Base-by-base conservation (phyloP, 495 filamentous ascomycete genomes). In the Clohesyomyces aquaticus region DNA sequence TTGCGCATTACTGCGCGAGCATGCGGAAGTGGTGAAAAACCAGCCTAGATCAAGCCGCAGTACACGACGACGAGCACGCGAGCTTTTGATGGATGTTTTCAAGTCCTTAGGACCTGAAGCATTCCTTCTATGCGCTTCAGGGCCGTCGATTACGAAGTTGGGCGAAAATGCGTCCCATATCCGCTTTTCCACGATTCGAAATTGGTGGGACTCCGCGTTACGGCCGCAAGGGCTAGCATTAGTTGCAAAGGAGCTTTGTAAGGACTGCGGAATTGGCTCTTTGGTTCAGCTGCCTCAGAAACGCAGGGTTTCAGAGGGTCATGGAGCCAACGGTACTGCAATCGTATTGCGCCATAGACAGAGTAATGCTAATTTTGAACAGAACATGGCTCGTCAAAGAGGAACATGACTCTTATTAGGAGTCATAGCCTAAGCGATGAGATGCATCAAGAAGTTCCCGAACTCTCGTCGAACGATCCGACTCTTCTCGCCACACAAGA, bases 41-140 rank as follows among this genome's bases (percentile, higher is more conserved):
- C 6, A 6, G 14, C 6, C 32, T 38, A 38, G 14, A 38, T 38
- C 14, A 38, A 38, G 6, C 32, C 14, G 32, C 32, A 38, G 32
- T 38, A 14, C 14, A 38, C 8, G 22, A n/a, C 14, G 9, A 21
- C 22, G 22, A 52, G 48, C 22, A 52, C n/a, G 48, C 48, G 11
- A 52, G 23, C n/a, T 52, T 22, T 52, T 52, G n/a, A 27, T 9
- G 48, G 22, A 22, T 3, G 27, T 52, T 52, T 52, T 52, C 25
- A 3, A 22, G 22, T 52, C 48, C 25, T 27, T 52, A 27, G 48
- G 22, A 8, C 12, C 48, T 52, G 22, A 52, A 52, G 18, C 27
- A n/a, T 52, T 52, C 8, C 48, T 52, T 27, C 23, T 52, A n/a
- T 52, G 48, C 48, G 23, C 48, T 52, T 52, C 27, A 27, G 48